phyloP scores from a whole-genome alignment of 2,329 filamentous ascomycete species.

The Fusarium subtropicale region DNA sequence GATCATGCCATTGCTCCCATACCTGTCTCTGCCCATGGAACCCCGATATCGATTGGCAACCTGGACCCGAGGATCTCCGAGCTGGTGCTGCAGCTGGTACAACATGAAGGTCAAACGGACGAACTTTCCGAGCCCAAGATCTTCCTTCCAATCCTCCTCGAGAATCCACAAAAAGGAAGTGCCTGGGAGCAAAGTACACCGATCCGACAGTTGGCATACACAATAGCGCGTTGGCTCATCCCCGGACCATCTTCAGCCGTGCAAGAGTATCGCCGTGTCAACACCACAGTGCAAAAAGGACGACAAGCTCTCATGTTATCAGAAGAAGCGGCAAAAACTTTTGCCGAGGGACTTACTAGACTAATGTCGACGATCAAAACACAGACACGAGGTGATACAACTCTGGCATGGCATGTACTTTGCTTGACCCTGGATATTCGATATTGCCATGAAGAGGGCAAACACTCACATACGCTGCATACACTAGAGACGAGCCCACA shows the following conservation, averaged over 20 bases:
- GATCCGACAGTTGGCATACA: conserved; percentile 67
- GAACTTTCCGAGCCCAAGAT: conserved; percentile 54
- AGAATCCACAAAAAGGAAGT: conserved; percentile 65
- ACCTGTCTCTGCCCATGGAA: conserved; percentile 27
- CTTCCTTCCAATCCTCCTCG: conserved; percentile 74
- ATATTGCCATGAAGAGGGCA: conserved; percentile 47
- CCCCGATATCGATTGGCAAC: conserved; percentile 26
- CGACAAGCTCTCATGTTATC: conserved; percentile 39
- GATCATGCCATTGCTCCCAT: conserved; percentile 38
- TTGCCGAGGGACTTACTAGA: conserved; percentile 35
- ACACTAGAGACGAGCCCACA: conserved; percentile 36
- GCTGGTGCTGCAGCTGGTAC: conserved; percentile 50
- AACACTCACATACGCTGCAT: conserved; percentile 43
- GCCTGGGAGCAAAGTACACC: conserved; percentile 66
- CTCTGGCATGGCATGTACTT: conserved; percentile 44
- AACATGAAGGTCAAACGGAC: conserved; percentile 18
- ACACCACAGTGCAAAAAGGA: conserved; percentile 47
- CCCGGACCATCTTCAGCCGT: conserved; percentile 37
- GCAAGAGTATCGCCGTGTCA: conserved; percentile 55
- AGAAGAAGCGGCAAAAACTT: conserved; percentile 7
- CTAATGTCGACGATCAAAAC: conserved; percentile 32
- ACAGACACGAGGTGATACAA: neutral
- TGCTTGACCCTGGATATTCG: conserved; percentile 48
- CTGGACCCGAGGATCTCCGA: conserved; percentile 57
- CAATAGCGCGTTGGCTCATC: conserved; percentile 53